Evolutionary conservation across 1,139 yeast genomes (phyloP).

Genomic region (Kodamaea sp.): DNA sequence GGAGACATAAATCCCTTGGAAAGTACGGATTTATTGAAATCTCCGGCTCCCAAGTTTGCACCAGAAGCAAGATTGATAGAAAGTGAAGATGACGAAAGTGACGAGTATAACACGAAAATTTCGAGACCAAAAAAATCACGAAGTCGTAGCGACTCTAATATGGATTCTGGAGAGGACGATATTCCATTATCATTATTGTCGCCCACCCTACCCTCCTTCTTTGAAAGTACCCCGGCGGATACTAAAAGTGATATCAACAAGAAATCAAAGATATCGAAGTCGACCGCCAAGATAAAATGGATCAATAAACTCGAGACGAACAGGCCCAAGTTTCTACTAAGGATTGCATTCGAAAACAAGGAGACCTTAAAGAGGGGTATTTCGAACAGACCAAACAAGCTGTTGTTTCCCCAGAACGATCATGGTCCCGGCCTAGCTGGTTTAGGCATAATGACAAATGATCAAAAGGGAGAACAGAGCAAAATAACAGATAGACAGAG

Average conservation of each 20-base stretch:
- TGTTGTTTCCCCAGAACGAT: conserved; percentile 2
- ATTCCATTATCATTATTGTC: conserved; percentile 35
- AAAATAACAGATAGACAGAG: conserved; percentile 3
- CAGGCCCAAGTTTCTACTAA: conserved; percentile 33
- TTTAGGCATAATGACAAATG: conserved; percentile 22
- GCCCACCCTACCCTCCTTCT: conserved; percentile 38
- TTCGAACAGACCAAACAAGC: not conserved
- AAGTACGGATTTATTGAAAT: conserved; percentile 1
- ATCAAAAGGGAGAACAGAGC: conserved; percentile 3
- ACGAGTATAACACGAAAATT: conserved; percentile 2
- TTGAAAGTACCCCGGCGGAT: conserved; percentile 20
- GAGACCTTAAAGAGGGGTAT: not conserved
- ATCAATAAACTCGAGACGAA: conserved; percentile 30
- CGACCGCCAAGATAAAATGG: conserved; percentile 30
- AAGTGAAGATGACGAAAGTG: conserved; percentile 8
- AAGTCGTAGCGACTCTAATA: conserved; percentile 4
- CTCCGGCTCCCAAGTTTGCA: conserved; percentile 5
- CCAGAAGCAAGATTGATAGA: not conserved
- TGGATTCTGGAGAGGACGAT: conserved; percentile 17
- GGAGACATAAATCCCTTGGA: conserved; percentile 3
- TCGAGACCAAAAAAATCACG: not conserved
- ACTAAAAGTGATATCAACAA: no score
- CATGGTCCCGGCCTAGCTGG: conserved; percentile 17
- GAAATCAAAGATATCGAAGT: no score
- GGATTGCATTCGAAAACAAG: conserved; percentile 24